Evolutionary conservation across 805 yeast species (phyloP).

Genomic region (Maudiozyma turicensis): DNA sequence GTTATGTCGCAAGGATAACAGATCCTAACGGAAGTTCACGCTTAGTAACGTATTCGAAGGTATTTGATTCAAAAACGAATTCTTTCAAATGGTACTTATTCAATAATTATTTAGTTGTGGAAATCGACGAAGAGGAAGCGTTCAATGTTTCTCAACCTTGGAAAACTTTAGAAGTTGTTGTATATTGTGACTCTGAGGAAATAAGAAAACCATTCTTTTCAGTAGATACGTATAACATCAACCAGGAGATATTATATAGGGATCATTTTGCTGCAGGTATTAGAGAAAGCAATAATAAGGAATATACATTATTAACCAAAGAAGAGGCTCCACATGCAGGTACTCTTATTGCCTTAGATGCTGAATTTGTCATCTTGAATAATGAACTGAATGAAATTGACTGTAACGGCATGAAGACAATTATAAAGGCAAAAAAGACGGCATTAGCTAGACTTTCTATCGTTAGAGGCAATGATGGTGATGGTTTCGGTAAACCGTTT

Average conservation of each 20-base stretch:
- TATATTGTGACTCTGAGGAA: conserved; percentile 48
- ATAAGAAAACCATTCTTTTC: conserved; percentile 36
- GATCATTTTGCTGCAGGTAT: conserved; percentile 67
- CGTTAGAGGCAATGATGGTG: conserved; percentile 60
- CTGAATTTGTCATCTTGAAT: conserved; percentile 81
- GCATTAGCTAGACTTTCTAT: conserved; percentile 88
- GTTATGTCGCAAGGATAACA: conserved; percentile 59
- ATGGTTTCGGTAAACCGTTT: conserved; percentile 61
- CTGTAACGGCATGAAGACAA: conserved; percentile 56
- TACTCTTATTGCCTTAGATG: conserved; percentile 82
- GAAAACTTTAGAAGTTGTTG: conserved; percentile 71
- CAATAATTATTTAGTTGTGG: conserved; percentile 82
- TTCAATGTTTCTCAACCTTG: conserved; percentile 62
- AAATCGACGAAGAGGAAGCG: conserved; percentile 67
- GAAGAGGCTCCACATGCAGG: conserved; percentile 70
- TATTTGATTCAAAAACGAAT: conserved; percentile 28
- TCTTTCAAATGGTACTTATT: conserved; percentile 63
- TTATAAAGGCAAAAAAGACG: conserved; percentile 64
- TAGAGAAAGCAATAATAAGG: conserved; percentile 46
- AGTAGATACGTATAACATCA: conserved; percentile 42
- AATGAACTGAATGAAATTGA: conserved; percentile 74
- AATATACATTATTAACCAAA: conserved; percentile 57
- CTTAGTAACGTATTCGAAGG: conserved; percentile 48
- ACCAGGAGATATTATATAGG: conserved; percentile 57
- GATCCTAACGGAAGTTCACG: conserved; percentile 46